Base-by-base conservation (phyloP, 1,284 basidiomycete species). In the Fistulinella staudtii region DNA sequence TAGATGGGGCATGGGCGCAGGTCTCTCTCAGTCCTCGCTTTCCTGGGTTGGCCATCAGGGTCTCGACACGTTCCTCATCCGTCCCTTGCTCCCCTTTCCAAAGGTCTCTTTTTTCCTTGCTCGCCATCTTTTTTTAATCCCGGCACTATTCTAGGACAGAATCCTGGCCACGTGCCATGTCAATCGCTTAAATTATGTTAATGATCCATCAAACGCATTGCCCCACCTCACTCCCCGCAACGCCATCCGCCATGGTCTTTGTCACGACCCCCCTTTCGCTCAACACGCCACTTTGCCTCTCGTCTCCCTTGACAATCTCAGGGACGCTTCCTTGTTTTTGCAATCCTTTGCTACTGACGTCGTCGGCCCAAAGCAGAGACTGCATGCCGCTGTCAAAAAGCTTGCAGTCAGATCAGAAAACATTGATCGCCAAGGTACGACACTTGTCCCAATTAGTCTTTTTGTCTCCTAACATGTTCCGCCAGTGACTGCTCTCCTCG, bases 1-100 rank as follows among this genome's bases (percentile, higher is more conserved):
- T 14, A 70, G 85, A 39, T 88, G 81, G 80, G 88, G 87, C 1
- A 90, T 90, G 88, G 83, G 83, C 4, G 49, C 63, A 5, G 64
- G 64, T 1, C 55, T 51, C 25, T 54, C 60, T 1, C 58, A 60
- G 2, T 51, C 52, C 3, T 53, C 54, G 5, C 58, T 76, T 8
- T 62, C 67, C 4, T 77, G 65, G 54, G 63, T 66, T 37, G 82
- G 81, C 2, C 49, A 67, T 7, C 66, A 67, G 37, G 86, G 86
- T 8, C 77, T 89, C 76, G 60, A 65, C 24, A 69, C 64, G 27
- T 89, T 82, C 79, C 72, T 89, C 18, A 53, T 86, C 2, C 76
- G 87, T 3, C 87, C 88, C 8, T 63, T 90, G 31, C 60, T 90
- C 20, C 62, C 68, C 17, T 70, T 89, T 33, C 63, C 72, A 41